Base-by-base conservation (phyloP, 352 stramenopile genomes). In the Albugo candida region DNA sequence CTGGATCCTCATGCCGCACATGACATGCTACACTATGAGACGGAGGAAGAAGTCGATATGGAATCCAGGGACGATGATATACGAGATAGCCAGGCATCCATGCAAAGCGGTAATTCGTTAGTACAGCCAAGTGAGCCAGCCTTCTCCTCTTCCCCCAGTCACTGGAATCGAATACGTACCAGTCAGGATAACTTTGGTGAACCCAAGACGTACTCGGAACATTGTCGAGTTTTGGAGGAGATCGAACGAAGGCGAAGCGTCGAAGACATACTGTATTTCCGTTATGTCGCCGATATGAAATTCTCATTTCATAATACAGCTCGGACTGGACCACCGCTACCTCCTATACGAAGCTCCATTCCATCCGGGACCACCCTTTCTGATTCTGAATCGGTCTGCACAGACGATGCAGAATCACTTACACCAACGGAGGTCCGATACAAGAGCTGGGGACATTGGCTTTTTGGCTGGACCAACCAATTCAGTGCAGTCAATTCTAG, bases 241-340 rank as follows among this genome's bases (percentile, higher is more conserved):
- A 88, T 92, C 45, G 79, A 92, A 44, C 56, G 60, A 13, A 61
- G 68, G n/a, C 59, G 78, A 41, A 65, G 58, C 27, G 59, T 89
- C 13, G 80, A 91, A 59, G 80, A 92, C 27, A 67, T 92, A 4
- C 56, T 91, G 11, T 79, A 91, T 48, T 92, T 92, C 41, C 75
- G 80, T 16, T 91, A 82, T 45, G 51, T 91, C 41, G 75, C 65
- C 4, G 77, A 92, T 47, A 44, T 72, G 42, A 48, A 73, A 37
- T 35, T 79, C 55, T 43, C 38, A 43, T 19, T 24, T 24, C 17
- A 43, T 8, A 8, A 24, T 10, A 19, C 8, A 10, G 3, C 17
- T 19, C 38, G 20, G 20, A 8, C 38, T 19, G 17, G 20, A 43
- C 17, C 17, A 8, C 38, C 38, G 17, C 20, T 24, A 24, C 17